Conservation (phyloP, 2,329 filamentous ascomycete species). For the Cercospora zeina region DNA sequence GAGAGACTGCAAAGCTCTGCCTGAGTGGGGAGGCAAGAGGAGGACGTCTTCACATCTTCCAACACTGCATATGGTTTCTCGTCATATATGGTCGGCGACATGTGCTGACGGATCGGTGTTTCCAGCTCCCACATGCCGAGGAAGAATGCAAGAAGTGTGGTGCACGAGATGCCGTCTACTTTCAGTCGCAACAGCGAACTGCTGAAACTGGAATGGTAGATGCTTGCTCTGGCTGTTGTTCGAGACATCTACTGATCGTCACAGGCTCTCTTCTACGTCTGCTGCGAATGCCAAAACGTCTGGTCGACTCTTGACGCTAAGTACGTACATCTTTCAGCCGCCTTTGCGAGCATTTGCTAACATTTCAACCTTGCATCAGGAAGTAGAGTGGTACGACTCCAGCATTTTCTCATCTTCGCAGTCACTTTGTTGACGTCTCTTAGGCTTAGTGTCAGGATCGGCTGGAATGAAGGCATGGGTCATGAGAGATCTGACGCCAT, state of each 20-base stretch:
- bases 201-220: constrained; percentile 98
- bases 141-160: constrained; percentile 82
- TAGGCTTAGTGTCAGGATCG: constrained; percentile 15
- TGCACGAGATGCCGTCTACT: constrained; percentile 92
- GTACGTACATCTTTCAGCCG: not conserved
- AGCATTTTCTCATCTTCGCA: not conserved
- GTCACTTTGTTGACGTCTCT: not conserved
- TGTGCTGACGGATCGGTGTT: constrained; percentile 39
- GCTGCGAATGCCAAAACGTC: constrained; percentile 88
- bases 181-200: constrained; percentile 96
- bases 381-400: constrained; percentile 28
- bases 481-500: constrained; percentile 5
- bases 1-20: constrained; percentile 32
- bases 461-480: constrained; percentile 11
- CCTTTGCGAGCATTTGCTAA: not conserved
- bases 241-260: constrained; percentile 17
- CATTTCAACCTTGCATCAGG: not conserved
- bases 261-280: constrained; percentile 65
- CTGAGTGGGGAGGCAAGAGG: constrained; percentile 35
- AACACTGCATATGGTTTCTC: constrained; percentile 24
- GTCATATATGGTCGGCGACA: constrained; percentile 37
- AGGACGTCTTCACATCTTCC: constrained; percentile 25
- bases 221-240: constrained; percentile 17
- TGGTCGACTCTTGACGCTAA: constrained; percentile 52
- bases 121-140: constrained; percentile 49